Evolutionary conservation across 148 eudicot species (phyloP).

Genomic region (Suaeda aralocaspica): DNA sequence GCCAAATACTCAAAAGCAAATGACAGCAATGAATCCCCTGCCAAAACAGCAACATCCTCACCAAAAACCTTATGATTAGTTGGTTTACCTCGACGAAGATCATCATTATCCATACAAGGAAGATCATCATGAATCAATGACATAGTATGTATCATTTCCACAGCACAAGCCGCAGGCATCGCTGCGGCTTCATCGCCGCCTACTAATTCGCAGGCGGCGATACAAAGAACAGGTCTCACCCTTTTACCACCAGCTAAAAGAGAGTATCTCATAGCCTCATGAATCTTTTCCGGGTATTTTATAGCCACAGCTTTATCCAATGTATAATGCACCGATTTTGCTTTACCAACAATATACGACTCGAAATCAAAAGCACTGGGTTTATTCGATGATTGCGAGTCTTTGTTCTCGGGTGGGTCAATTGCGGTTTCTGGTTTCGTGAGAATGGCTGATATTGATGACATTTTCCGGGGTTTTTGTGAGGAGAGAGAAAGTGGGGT

Average conservation of each 20-base stretch:
- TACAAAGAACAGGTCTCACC: conserved; percentile 61
- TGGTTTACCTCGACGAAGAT: conserved; percentile 62
- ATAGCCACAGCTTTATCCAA: conserved; percentile 41
- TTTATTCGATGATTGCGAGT: background rate
- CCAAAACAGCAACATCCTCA: conserved; percentile 58
- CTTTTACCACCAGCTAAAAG: conserved; percentile 76
- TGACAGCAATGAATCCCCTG: conserved; percentile 58
- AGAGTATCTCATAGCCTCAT: conserved; percentile 66
- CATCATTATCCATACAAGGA: conserved; percentile 78
- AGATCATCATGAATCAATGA: conserved; percentile 66
- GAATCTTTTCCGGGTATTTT: conserved; percentile 41
- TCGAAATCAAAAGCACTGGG: conserved; percentile 42
- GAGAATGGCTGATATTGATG: conserved; percentile 34
- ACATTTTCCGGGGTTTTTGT: background rate
- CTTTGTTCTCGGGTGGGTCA: conserved; percentile 15
- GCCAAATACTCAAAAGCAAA: conserved; percentile 57
- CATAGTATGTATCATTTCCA: conserved; percentile 82
- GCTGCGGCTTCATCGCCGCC: conserved; percentile 48
- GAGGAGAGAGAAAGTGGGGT: conserved; percentile 16
- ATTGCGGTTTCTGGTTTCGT: conserved; percentile 31
- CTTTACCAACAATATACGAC: conserved; percentile 41
- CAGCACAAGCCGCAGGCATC: conserved; percentile 68
- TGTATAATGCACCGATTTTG: conserved; percentile 42
- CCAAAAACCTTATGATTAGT: conserved; percentile 66
- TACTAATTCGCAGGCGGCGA: conserved; percentile 70